These are phyloP conservation scores for Ustilago crameri DNA, from an alignment of 1,284 basidiomycete genomes.

Conservation along the genomic window DNA sequence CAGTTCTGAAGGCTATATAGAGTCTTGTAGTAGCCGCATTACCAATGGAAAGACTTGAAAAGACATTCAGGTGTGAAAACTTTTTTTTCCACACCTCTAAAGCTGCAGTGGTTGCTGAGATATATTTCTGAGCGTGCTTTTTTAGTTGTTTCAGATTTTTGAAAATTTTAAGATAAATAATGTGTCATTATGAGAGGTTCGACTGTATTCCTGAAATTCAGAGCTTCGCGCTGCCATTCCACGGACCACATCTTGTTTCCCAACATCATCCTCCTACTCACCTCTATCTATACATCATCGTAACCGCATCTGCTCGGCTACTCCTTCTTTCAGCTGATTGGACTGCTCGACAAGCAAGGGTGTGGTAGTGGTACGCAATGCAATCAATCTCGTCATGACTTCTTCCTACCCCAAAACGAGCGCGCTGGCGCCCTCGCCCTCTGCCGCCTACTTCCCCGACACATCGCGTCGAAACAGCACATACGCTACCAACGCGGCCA, in stretches of 20 bases:
- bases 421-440: conserved; percentile 25
- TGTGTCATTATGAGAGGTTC: too few species aligned
- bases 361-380: conserved; percentile 14
- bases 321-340: neutral
- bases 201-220: neutral
- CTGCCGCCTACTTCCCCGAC: conserved; percentile 21
- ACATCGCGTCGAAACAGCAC: conserved; percentile 20
- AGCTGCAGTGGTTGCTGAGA: too few species aligned
- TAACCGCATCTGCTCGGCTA: neutral
- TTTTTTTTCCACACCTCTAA: too few species aligned
- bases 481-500: conserved; percentile 16
- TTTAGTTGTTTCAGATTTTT: too few species aligned
- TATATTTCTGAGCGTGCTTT: too few species aligned
- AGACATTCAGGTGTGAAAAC: too few species aligned
- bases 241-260: neutral
- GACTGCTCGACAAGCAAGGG: neutral
- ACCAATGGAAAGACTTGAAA: too few species aligned
- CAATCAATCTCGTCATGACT: conserved; percentile 24
- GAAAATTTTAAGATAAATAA: too few species aligned
- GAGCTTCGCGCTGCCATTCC: neutral
- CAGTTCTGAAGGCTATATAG: too few species aligned
- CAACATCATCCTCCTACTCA: conserved; percentile 1
- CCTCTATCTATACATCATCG: neutral
- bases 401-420: conserved; percentile 28
- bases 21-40: too few species aligned